phyloP scores from a whole-genome alignment of 2,329 filamentous ascomycete genomes.

The Trichoderma atrobrunneum region DNA sequence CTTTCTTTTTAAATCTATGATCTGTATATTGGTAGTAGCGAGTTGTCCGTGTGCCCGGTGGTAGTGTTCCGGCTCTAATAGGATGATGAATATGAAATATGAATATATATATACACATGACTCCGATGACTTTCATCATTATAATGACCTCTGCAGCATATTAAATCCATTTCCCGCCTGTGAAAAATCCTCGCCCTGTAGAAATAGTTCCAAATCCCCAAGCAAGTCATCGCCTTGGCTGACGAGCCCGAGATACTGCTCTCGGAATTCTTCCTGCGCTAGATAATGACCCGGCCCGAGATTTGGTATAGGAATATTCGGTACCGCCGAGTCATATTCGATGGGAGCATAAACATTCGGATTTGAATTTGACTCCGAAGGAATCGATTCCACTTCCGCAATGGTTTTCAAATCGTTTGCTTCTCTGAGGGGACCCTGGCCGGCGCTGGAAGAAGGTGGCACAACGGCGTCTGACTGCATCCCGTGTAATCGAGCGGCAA shows the following conservation, averaged over 20 bases:
- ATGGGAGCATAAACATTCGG: not conserved
- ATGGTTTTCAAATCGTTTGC: not conserved
- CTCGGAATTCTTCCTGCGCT: constrained; percentile 29
- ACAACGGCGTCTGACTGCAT: constrained; percentile 7
- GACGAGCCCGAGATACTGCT: constrained; percentile 37
- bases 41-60: not conserved
- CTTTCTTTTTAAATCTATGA: not conserved
- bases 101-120: not conserved
- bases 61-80: not conserved
- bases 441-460: not conserved
- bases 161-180: constrained; percentile 21
- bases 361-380: not conserved
- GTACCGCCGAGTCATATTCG: not conserved
- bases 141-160: not conserved
- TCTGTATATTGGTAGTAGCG: not conserved
- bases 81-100: not conserved
- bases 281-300: constrained; percentile 5
- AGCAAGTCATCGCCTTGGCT: constrained; percentile 38
- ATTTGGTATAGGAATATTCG: not conserved
- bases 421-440: constrained; percentile 13
- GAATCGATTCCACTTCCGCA: constrained; percentile 6
- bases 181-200: constrained; percentile 33
- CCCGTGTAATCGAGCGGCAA: constrained; percentile 34
- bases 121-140: not conserved
- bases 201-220: constrained; percentile 34